Evolutionary conservation across 2,329 filamentous ascomycete genomes (phyloP).

Genomic region (Exophiala calicioides): DNA sequence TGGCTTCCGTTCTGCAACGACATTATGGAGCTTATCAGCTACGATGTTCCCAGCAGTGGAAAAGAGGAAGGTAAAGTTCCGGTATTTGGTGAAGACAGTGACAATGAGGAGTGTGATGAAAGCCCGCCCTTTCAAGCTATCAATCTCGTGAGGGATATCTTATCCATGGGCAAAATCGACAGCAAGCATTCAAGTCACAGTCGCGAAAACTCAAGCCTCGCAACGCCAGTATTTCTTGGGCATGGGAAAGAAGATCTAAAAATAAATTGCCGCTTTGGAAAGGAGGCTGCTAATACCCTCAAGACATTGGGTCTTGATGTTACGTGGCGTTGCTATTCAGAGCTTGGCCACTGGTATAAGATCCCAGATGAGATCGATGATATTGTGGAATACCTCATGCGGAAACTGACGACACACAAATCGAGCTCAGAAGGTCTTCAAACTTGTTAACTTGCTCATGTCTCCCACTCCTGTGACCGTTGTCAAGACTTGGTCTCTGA

Average conservation of each 20-base stretch:
- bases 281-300: conserved; percentile 37
- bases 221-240: conserved; percentile 48
- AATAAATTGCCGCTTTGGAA: conserved; percentile 31
- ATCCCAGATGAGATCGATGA: conserved; percentile 53
- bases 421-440: conserved; percentile 5
- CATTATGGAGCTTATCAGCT: conserved; percentile 34
- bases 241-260: conserved; percentile 47
- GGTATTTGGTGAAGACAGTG: conserved; percentile 29
- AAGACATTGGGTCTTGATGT: conserved; percentile 29
- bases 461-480: no score
- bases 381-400: conserved; percentile 34
- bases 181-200: conserved; percentile 11
- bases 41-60: no score
- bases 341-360: conserved; percentile 52
- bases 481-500: no score
- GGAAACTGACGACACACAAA: conserved; percentile 7
- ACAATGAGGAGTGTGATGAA: conserved; percentile 10
- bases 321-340: conserved; percentile 44
- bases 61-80: conserved; percentile 26
- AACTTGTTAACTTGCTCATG: conserved; percentile 6
- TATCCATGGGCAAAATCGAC: conserved; percentile 24
- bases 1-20: conserved; percentile 47
- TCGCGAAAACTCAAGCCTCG: conserved; percentile 12
- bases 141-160: conserved; percentile 38
- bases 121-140: conserved; percentile 32